Base-by-base conservation (phyloP, 495 filamentous ascomycete genomes). In the Penicillium malachiteum region DNA sequence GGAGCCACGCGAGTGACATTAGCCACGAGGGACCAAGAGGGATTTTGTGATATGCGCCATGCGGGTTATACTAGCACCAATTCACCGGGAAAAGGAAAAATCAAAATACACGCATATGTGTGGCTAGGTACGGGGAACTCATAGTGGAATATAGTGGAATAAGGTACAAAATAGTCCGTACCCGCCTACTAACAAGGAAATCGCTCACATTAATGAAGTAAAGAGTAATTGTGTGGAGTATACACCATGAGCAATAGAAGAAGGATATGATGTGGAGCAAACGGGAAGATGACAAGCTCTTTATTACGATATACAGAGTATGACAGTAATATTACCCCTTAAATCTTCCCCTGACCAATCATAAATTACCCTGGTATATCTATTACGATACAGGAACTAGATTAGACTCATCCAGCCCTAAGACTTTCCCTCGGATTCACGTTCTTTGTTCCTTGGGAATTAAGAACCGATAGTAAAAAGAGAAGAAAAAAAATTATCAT, bases 1-100 rank as follows among this genome's bases (percentile, higher is more conserved):
- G 59, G 55, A 47, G 52, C 59, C 59, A 62, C 55, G 55, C 59
- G 59, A 62, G 16, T 14, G 34, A 16, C 31, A 16, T 32, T 37
- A 50, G 48, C 49, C 49, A 52, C 49, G 50, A 52, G 39, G 48
- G 14, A 37, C 9, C 5, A 5, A 17, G 26, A 30, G 42, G 8
- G 21, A 26, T 26, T 44, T 21, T 46, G 43, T 32, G 26, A 26
- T 26, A 26, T 26, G 21, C 21, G 21, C 1, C 21, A 26, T 26
- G 21, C 21, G 4, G 21, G 21, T 4, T 26, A 26, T 26, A n/a
- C n/a, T n/a, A 26, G 21, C 4, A 26, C 21, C 21, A 26, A 26
- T 26, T 26, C 21, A 43, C 17, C 40, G 17, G 16, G 7, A 30
- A 26, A 7, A 44, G 18, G 41, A 16, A 17, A 50, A 17, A 38